These are phyloP conservation scores for Fusarium lateritium DNA, from an alignment of 2,329 filamentous ascomycete genomes.

Conservation along the genomic window DNA sequence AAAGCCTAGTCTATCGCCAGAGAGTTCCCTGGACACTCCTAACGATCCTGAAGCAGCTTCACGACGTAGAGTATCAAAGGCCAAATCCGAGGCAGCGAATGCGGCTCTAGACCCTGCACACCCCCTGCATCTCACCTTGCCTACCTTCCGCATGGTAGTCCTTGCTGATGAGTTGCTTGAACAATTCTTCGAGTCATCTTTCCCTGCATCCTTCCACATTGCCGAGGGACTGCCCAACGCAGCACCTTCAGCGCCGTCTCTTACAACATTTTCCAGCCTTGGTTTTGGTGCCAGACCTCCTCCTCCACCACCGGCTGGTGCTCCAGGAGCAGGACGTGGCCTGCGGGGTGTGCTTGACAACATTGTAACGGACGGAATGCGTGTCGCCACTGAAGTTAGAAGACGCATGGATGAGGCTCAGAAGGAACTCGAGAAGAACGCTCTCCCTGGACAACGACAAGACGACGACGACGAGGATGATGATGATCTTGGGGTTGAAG, in stretches of 20 bases:
- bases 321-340: constrained; percentile 74
- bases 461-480: constrained; percentile 82
- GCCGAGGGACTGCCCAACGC: constrained; percentile 71
- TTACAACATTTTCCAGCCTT: constrained; percentile 88
- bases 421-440: constrained; percentile 88
- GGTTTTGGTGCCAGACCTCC: constrained; percentile 65
- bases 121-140: constrained; percentile 94
- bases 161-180: constrained; percentile 95
- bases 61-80: constrained; percentile 67
- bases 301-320: constrained; percentile 57
- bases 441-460: constrained; percentile 72
- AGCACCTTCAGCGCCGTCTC: constrained; percentile 66
- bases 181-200: constrained; percentile 97
- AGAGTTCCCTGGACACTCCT: constrained; percentile 46
- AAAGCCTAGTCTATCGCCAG: constrained; percentile 60
- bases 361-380: constrained; percentile 97
- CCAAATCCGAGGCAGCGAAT: constrained; percentile 84
- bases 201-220: constrained; percentile 92
- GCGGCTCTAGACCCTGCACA: constrained; percentile 92
- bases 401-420: constrained; percentile 97
- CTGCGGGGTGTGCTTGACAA: constrained; percentile 95
- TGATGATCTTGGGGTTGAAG: constrained; percentile 64
- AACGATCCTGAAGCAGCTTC: constrained; percentile 37
- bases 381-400: constrained; percentile 92
- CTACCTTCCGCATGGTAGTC: constrained; percentile 98